Evolutionary conservation across 371 early-diverging fungal species (phyloP).

Genomic region (Entomophthora muscae): DNA sequence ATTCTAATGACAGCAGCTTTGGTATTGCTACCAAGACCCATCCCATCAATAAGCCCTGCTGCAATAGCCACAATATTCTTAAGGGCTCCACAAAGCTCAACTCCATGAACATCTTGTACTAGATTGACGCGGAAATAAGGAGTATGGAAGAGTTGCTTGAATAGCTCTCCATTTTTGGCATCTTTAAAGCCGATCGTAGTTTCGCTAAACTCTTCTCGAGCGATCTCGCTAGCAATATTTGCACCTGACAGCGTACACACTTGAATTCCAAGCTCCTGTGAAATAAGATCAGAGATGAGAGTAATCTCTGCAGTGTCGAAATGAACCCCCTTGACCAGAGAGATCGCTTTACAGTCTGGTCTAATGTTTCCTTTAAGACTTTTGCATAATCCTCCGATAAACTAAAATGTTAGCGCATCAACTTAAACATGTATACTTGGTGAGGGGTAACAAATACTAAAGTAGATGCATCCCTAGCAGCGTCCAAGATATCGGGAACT

Average conservation of each 20-base stretch:
- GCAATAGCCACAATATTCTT: conserved; percentile 98
- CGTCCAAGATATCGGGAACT: conserved; percentile 55
- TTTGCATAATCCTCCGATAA: conserved; percentile 67
- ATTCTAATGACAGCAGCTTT: conserved; percentile 96
- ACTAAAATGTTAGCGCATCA: conserved; percentile 25
- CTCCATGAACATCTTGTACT: conserved; percentile 73
- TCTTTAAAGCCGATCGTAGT: conserved; percentile 73
- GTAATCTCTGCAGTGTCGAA: conserved; percentile 50
- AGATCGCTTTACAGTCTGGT: conserved; percentile 67
- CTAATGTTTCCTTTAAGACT: conserved; percentile 50
- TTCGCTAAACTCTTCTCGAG: conserved; percentile 87
- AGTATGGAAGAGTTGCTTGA: conserved; percentile 70
- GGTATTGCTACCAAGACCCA: conserved; percentile 70
- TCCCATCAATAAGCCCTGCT: conserved; percentile 86
- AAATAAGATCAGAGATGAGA: conserved; percentile 77
- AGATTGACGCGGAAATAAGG: conserved; percentile 72
- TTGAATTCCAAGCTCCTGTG: conserved; percentile 49
- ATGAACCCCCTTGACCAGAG: conserved; percentile 90
- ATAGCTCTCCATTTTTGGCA: conserved; percentile 48
- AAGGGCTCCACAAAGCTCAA: conserved; percentile 95
- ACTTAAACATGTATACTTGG: conserved; percentile 22
- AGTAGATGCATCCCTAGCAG: conserved; percentile 65
- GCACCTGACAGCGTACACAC: conserved; percentile 92
- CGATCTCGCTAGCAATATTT: conserved; percentile 97
- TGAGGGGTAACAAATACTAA: conserved; percentile 95